A percentile compares a stretch with the other conserved stretches of the same genome.
Evolutionary conservation across 768 basidiomycete species (phyloP).

Genomic region (Mycena venus): DNA sequence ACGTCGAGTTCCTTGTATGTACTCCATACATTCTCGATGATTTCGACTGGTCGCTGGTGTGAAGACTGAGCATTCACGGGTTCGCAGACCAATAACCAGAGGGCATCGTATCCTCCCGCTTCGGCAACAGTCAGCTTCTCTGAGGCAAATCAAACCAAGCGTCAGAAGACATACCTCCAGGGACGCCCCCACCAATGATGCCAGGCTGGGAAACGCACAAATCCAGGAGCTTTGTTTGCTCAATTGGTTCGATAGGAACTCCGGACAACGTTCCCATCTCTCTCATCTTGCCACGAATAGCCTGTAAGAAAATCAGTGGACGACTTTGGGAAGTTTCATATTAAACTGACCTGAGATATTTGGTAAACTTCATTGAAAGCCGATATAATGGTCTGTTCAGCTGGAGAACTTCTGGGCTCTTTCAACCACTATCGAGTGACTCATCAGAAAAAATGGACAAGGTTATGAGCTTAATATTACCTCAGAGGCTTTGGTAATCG

Average conservation of each 20-base stretch:
- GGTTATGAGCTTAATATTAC: constrained; percentile 42
- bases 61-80: constrained; percentile 56
- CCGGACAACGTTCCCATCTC: constrained; percentile 82
- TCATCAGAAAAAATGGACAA: background rate
- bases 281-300: constrained; percentile 84
- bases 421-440: constrained; percentile 65
- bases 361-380: constrained; percentile 71
- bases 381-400: constrained; percentile 60
- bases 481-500: constrained; percentile 71
- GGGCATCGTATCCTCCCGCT: constrained; percentile 98
- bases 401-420: constrained; percentile 63
- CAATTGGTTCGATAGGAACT: constrained; percentile 91
- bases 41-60: constrained; percentile 64
- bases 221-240: constrained; percentile 89
- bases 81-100: constrained; percentile 91
- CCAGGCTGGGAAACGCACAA: constrained; percentile 83
- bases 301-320: constrained; percentile 53
- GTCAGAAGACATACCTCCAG: constrained; percentile 90
- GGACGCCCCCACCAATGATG: constrained; percentile 94
- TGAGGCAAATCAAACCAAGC: too few species aligned
- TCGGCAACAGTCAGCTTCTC: constrained; percentile 3
- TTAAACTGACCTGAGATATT: constrained; percentile 66
- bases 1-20: constrained; percentile 73
- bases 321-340: background rate
- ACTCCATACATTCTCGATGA: constrained; percentile 79